Evolutionary conservation across 2,329 filamentous ascomycete genomes (phyloP), one percentile per base, ranked within the genome.

Genomic region (Magnaporthiopsis poae): DNA sequence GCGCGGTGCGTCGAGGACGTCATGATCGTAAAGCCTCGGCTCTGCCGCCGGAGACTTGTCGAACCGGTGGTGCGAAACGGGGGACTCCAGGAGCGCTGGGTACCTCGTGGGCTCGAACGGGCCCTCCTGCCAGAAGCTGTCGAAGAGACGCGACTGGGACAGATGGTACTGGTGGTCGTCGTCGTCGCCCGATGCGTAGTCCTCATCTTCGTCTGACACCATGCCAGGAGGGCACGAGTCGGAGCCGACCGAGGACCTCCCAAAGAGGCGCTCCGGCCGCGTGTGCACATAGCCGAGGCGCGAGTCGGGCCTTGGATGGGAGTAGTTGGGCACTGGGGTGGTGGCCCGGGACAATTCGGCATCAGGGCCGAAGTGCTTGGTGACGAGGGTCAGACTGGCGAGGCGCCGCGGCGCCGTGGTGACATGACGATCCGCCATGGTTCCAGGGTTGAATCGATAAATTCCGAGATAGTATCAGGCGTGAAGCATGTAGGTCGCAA

Each of bases 141-240:
- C 52, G 25, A 65, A 65, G 18, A 64, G 63, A 31, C 36, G 52
- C 46, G 63, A 64, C 46, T 64, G 63, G 11, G 52, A 56, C 15
- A 64, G 63, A 29, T 64, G 63, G 59, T 64, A 64, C 36, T 65
- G 64, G 21, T 65, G 64, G 31, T 65, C 64, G 1, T 65, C 64
- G 52, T 65, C 64, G 13, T 39, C 59, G 33, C 29, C 59, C 4
- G 59, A 59, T 4, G 31, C 31, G 36, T 39, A 59, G 27, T 61
- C 52, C 56, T 60, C 56, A 29, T 61, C 64, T 60, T 65, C 64
- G 25, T 65, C 64, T 15, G 59, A 29, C 33, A 65, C 64, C 64
- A 65, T 65, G 21, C 31, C 63, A 0, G 64, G 59, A 12, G 64
- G 64, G 7, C 56, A 60, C 46, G 64, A 65, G 33, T 65, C 64